phyloP scores from a whole-genome alignment of 495 filamentous ascomycete genomes.

The Hapsidospora chrysogenum region DNA sequence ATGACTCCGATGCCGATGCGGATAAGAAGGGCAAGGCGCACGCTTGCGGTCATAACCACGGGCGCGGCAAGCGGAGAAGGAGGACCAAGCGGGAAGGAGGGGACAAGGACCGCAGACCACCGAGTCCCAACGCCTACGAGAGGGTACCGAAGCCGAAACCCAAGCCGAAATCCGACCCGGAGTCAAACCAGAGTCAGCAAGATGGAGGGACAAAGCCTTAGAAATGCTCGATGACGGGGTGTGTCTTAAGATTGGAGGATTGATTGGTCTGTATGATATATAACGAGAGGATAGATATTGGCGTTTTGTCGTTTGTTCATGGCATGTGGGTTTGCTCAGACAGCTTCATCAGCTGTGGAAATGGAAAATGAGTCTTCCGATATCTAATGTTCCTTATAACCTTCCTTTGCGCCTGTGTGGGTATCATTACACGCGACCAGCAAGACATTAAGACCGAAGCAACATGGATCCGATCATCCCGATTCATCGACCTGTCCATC shows the following conservation, averaged over 20 bases:
- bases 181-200: too few species aligned
- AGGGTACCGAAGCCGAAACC: slow-evolving; percentile 55
- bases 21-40: slow-evolving; percentile 8
- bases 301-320: background rate
- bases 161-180: too few species aligned
- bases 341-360: background rate
- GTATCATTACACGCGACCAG: background rate
- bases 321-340: background rate
- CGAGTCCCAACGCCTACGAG: slow-evolving; percentile 90
- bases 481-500: background rate
- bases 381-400: too few species aligned
- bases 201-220: too few species aligned
- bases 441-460: too few species aligned
- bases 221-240: too few species aligned
- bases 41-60: slow-evolving; percentile 16
- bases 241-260: background rate
- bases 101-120: slow-evolving; percentile 36
- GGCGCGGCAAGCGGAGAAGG: slow-evolving; percentile 13
- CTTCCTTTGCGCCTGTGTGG: too few species aligned
- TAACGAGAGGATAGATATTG: too few species aligned
- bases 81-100: too few species aligned
- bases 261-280: background rate
- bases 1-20: slow-evolving; percentile 27
- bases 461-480: background rate
- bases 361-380: background rate